Base-by-base conservation (phyloP, 495 filamentous ascomycete species). In the Talaromyces proteolyticus region DNA sequence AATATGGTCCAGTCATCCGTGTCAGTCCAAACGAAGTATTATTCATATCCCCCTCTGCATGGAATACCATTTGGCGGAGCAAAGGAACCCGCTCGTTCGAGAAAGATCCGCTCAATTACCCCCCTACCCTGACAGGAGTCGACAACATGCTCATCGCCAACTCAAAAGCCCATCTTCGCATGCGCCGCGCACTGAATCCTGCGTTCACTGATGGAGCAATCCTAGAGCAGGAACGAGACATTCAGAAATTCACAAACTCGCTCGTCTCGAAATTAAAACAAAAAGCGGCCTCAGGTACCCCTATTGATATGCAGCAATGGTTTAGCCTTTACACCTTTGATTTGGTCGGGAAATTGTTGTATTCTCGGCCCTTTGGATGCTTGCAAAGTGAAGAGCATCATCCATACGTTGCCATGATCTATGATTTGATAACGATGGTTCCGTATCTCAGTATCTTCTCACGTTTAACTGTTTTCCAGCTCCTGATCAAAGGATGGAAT, bases 271-370 rank as follows among this genome's bases (percentile, higher is more conserved):
- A 70, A 72, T 50, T 51, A 55, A 24, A 34, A 37, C 5, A 50
- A 41, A 49, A 49, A 19, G 14, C 56, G 5, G 57, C n/a, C n/a
- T n/a, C n/a, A n/a, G n/a, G n/a, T n/a, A n/a, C n/a, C n/a, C n/a
- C n/a, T n/a, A n/a, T 81, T 1, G 67, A 79, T 40, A 60, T 84
- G 39, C 57, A 57, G 4, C 57, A 70, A 22, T 83, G 79, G 81
- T 78, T 73, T 45, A 82, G 79, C 42, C 82, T 60, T 52, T 74
- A 71, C 1, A 81, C 79, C n/a, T 85, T 85, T 54, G 82, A 85
- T 57, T 61, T 83, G 29, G 21, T 44, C 12, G 42, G 42, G 4
- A 21, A 44, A 18, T 21, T 44, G 8, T 18, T 21, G n/a, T 44
- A 22, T 26, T 18, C 19, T n/a, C 19, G 24, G 42, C 21, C 42